Evolutionary conservation across 768 basidiomycete genomes (phyloP), one percentile per base, ranked within the genome.

Genomic region (Rhizopogon salebrosus): DNA sequence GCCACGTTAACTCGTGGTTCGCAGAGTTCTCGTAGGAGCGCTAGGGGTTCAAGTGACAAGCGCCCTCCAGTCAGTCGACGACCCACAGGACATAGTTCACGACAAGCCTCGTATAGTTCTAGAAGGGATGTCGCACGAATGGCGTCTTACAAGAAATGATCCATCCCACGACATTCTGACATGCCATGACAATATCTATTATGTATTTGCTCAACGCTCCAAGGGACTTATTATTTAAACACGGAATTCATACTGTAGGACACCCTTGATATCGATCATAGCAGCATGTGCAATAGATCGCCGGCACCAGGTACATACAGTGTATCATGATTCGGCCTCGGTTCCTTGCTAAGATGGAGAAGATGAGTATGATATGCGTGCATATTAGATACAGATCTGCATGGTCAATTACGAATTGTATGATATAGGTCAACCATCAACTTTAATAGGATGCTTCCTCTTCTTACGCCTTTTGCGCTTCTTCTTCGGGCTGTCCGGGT

Each of bases 391-490:
- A 46, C 35, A 46, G 31, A 34, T 46, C 45, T 46, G 31, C 45
- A 34, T 34, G 31, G 31, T 0, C 14, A 46, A 46, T 46, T 46
- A 46, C 45, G 31, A 46, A 46, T 8, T 16, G 20, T 9, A 13
- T 46, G 14, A 34, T 34, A 20, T 20, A 46, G 31, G 35, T 46
- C 16, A 46, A 46, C 45, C 31, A 14, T 46, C 45, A 29, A 46
- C 14, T 46, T 23, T 34, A 34, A 23, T 22, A 22, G 8, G 14
- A 49, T 69, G 69, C 60, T 78, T 82, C 68, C 77, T 83, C 60
- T 75, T 81, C 61, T 77, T 82, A 53, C 71, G 75, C 55, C 77
- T 71, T 64, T 69, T 79, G 6, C 79, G 73, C 57, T 74, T 85
- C 70, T 79, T 84, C 62, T 78, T 84, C 31, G 75, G 65, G 56